phyloP scores from a whole-genome alignment of 208 protist genomes.

The Leishmania aethiopica region DNA sequence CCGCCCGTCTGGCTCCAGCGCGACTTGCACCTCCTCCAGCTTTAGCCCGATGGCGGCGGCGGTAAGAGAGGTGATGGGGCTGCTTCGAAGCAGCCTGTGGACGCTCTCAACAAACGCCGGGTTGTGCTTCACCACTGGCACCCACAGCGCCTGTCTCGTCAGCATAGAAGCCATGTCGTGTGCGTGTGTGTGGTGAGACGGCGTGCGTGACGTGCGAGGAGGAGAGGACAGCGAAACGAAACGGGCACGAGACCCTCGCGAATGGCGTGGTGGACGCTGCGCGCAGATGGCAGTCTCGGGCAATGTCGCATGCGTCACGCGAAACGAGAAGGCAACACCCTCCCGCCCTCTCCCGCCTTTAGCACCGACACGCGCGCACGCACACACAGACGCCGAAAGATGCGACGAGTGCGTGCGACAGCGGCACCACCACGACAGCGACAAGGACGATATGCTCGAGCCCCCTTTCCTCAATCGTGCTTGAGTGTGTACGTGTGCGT shows the following conservation, averaged over 20 bases:
- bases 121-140: slow-evolving; percentile 53
- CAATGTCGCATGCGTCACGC: too few relatives aligned
- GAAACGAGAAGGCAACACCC: neutral
- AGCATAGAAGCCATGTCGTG: slow-evolving; percentile 39
- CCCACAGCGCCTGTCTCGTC: slow-evolving; percentile 54
- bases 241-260: neutral
- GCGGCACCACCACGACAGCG: neutral
- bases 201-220: neutral
- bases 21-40: slow-evolving; percentile 46
- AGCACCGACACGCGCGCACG: neutral
- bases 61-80: slow-evolving; percentile 42
- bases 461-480: neutral
- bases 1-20: slow-evolving; percentile 34
- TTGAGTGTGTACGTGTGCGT: neutral
- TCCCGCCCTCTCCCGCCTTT: too few relatives aligned
- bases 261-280: neutral
- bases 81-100: slow-evolving; percentile 33
- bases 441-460: neutral
- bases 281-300: neutral
- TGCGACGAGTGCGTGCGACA: neutral
- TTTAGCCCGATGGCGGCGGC: slow-evolving; percentile 29
- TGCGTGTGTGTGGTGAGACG: neutral
- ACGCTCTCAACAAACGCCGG: slow-evolving; percentile 49
- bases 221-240: neutral
- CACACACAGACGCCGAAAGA: neutral